Percentiles rank a stretch among this genome's conserved stretches.
Evolutionary conservation across 768 basidiomycete species (phyloP).

Genomic region (Erythrobasidium yunnanense): DNA sequence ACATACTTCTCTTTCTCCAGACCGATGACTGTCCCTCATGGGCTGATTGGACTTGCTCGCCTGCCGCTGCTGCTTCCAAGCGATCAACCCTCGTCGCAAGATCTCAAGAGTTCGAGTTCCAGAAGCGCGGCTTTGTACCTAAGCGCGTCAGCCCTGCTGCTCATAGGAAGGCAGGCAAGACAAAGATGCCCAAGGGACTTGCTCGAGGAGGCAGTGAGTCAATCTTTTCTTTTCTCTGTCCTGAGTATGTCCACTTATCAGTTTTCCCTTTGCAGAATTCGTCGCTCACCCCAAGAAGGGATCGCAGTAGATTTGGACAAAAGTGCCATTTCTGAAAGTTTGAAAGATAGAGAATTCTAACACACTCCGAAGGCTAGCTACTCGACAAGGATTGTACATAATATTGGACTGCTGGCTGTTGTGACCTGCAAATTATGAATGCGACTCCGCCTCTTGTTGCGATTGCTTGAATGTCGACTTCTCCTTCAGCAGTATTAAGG

Average conservation of each 20-base stretch:
- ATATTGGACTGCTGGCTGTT: too few species aligned
- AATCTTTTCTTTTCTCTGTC: background rate
- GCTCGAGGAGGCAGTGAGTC: background rate
- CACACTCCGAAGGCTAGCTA: too few species aligned
- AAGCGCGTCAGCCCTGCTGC: background rate
- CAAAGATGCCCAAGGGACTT: background rate
- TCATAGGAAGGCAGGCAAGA: background rate
- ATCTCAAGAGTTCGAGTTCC: background rate
- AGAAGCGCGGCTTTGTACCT: background rate
- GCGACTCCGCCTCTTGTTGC: too few species aligned
- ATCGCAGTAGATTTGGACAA: background rate
- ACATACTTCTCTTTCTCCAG: background rate
- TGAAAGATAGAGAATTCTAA: background rate
- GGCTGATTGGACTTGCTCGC: background rate
- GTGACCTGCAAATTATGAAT: too few species aligned
- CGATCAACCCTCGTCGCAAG: background rate
- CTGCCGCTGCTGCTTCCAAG: background rate
- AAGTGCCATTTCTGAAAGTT: background rate
- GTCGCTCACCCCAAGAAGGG: background rate
- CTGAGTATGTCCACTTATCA: background rate
- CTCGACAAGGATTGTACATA: too few species aligned
- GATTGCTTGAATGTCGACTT: too few species aligned
- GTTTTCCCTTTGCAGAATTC: background rate
- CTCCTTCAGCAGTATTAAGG: too few species aligned
- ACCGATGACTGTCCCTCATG: conserved; percentile 1